These are phyloP conservation scores for Passalora sequoiae DNA, from an alignment of 2,329 filamentous ascomycete species.

Conservation along the genomic window DNA sequence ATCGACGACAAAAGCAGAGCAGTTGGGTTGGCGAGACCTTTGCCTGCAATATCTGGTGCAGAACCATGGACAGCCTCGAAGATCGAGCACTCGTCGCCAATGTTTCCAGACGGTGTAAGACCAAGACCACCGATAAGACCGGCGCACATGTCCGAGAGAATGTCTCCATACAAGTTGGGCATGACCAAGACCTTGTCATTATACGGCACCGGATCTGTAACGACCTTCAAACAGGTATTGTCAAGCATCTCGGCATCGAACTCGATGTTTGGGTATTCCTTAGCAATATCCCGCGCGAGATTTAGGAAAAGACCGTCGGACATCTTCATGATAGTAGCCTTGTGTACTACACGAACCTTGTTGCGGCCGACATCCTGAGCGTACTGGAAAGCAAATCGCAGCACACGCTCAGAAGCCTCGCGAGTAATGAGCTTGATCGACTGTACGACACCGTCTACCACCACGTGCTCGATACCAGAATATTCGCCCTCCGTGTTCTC, in stretches of 20 bases:
- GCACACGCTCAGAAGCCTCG: slow-evolving; percentile 88
- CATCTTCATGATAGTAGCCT: slow-evolving; percentile 99
- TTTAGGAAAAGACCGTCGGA: slow-evolving; percentile 96
- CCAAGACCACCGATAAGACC: slow-evolving; percentile 96
- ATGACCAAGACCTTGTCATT: slow-evolving; percentile 98
- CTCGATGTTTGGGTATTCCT: slow-evolving; percentile 93
- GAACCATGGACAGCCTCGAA: slow-evolving; percentile 99
- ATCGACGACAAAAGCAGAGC: slow-evolving; percentile 91
- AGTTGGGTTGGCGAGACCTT: slow-evolving; percentile 94
- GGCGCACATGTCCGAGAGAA: slow-evolving; percentile 98
- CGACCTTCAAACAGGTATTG: slow-evolving; percentile 99
- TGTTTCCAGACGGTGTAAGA: slow-evolving; percentile 96
- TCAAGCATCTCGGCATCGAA: slow-evolving; percentile 97
- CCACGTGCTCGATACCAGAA: slow-evolving; percentile 97
- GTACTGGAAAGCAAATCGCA: slow-evolving; percentile 97
- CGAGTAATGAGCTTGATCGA: slow-evolving; percentile 99
- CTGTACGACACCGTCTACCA: slow-evolving; percentile 96
- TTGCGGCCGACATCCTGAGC: slow-evolving; percentile 87
- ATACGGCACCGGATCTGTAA: slow-evolving; percentile 91
- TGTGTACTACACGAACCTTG: slow-evolving; percentile 98
- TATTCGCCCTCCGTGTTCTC: slow-evolving; percentile 99
- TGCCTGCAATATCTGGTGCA: slow-evolving; percentile 91
- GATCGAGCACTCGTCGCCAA: slow-evolving; percentile 98
- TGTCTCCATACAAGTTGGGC: slow-evolving; percentile 98
- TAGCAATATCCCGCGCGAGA: slow-evolving; percentile 76